Evolutionary conservation across 2,329 filamentous ascomycete genomes (phyloP), one percentile per base, ranked within the genome.

Genomic region (Exophiala bonariae): DNA sequence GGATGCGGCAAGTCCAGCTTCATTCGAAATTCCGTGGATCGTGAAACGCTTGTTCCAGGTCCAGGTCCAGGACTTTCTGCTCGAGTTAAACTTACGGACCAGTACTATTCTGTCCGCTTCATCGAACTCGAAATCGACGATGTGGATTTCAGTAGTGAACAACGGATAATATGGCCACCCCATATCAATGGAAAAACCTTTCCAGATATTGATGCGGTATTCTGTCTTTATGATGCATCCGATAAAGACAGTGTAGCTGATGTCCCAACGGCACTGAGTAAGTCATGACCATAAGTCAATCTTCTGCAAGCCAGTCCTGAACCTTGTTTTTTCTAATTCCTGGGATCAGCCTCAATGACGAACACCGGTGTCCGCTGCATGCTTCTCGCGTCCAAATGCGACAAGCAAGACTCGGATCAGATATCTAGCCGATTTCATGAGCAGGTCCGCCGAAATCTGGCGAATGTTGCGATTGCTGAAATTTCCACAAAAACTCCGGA

Each of bases 341-440:
- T 18, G 26, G 7, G 17, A 17, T 3, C 18, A 56, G 56, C 48
- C 14, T 54, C 54, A 28, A 54, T 59, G 47, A 50, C 47, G 26
- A 55, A 51, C 13, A 54, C 49, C n/a, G 55, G 52, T 10, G 23
- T 53, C 11, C 89, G 91, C 7, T 86, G 86, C 43, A 78, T 92
- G 53, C 79, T 96, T 33, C 87, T 95, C 41, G 89, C 89, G 45
- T 92, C 85, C 66, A 96, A 96, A 75, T 95, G 89, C 73, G 92
- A 96, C 66, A 83, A 85, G 38, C 80, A 85, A 53, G 78, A 80
- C 48, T 74, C 82, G 49, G 83, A 86, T 61, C 80, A 89, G 63
- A 76, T 95, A 46, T 83, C 92, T 61, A 80, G 85, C 11, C 76
- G 82, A 20, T 78, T 73, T 45, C 77, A 93, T 47, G 83, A 87